Percentiles rank a stretch among this genome's conserved stretches.
Conservation (phyloP, 176 grass and related monocot species). For the Otatea glauca region DNA sequence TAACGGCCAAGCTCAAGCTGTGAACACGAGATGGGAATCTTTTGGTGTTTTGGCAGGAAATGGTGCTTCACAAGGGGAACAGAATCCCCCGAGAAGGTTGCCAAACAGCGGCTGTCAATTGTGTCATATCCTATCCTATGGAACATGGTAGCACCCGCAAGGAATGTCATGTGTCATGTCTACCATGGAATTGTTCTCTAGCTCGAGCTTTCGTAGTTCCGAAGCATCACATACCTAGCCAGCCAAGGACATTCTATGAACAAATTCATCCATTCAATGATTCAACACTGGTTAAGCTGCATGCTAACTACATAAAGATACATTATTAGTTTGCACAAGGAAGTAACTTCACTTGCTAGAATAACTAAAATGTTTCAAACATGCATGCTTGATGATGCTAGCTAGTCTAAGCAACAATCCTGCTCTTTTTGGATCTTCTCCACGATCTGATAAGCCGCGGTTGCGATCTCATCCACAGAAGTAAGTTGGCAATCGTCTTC, state of each 20-base stretch:
- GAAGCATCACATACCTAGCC: not conserved
- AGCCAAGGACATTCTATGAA: not conserved
- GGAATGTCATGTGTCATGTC: slow-evolving; percentile 46
- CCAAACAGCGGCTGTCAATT: slow-evolving; percentile 35
- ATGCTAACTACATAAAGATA: not conserved
- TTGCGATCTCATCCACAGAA: slow-evolving; percentile 80
- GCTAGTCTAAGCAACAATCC: slow-evolving; percentile 36
- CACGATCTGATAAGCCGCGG: slow-evolving; percentile 65
- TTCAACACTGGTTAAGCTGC: not conserved
- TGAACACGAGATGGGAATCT: slow-evolving; percentile 22
- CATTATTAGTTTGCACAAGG: slow-evolving; percentile 55
- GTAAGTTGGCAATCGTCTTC: slow-evolving; percentile 74
- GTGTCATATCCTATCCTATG: slow-evolving; percentile 35
- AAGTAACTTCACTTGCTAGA: slow-evolving; percentile 33
- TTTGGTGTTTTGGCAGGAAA: slow-evolving; percentile 38
- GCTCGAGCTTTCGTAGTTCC: not conserved
- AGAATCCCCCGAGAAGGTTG: slow-evolving; percentile 25
- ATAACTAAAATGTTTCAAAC: not conserved
- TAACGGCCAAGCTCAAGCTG: not conserved
- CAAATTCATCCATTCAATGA: slow-evolving; percentile 7
- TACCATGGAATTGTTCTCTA: slow-evolving; percentile 36
- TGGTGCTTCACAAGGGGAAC: slow-evolving; percentile 53
- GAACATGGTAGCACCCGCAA: slow-evolving; percentile 51
- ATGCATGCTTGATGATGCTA: not conserved
- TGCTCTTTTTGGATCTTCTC: slow-evolving; percentile 66